These are phyloP conservation scores for Aeschynomene evenia DNA, from an alignment of 306 rosid genomes.

Conservation along the genomic window DNA sequence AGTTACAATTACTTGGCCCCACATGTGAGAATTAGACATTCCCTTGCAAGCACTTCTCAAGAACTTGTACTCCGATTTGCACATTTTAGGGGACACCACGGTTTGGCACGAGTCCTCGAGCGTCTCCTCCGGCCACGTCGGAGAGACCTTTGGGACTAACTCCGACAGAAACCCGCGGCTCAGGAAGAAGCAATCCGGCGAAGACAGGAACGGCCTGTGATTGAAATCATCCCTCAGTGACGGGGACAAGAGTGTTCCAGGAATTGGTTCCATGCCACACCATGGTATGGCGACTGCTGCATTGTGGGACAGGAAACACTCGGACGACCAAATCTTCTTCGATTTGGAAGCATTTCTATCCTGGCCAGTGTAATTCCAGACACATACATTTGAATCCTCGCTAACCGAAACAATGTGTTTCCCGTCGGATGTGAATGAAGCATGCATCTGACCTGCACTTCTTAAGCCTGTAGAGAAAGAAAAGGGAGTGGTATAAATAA, in stretches of 20 bases:
- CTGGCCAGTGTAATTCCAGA: conserved; percentile 64
- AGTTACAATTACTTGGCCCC: conserved; percentile 80
- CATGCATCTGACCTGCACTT: conserved; percentile 60
- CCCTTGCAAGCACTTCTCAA: conserved; percentile 73
- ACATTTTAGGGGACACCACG: conserved; percentile 40
- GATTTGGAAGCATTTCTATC: conserved; percentile 48
- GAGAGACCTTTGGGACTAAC: conserved; percentile 60
- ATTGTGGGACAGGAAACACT: conserved; percentile 61
- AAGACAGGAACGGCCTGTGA: conserved; percentile 42
- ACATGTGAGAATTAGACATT: conserved; percentile 62
- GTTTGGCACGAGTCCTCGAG: conserved; percentile 47
- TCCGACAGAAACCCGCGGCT: conserved; percentile 60
- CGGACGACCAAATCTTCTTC: conserved; percentile 59
- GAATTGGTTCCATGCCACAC: conserved; percentile 59
- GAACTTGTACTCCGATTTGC: conserved; percentile 68
- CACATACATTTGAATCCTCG: conserved; percentile 69
- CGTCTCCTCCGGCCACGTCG: conserved; percentile 83
- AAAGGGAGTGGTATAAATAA: background rate
- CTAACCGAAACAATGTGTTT: conserved; percentile 69
- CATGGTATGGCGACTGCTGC: conserved; percentile 78
- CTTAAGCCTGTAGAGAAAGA: conserved; percentile 49
- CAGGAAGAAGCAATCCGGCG: conserved; percentile 73
- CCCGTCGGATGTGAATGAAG: conserved; percentile 82
- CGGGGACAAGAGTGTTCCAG: conserved; percentile 51
- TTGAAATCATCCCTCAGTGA: conserved; percentile 36